Base-by-base conservation (phyloP, 768 basidiomycete species). In the Udeniomyces megalosporus region DNA sequence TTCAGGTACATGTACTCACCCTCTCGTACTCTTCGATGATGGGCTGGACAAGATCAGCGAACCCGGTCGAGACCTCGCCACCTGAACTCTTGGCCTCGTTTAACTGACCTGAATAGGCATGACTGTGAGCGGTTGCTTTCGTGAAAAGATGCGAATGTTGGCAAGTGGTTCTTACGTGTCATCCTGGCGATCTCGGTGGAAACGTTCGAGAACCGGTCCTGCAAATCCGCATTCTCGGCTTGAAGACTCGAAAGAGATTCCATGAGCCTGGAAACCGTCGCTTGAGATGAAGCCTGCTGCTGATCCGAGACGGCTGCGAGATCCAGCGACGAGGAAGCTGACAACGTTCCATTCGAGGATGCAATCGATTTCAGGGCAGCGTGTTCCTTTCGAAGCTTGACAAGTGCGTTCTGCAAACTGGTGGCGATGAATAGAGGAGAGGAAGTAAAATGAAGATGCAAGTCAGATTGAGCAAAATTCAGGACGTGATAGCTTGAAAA, bases 21-120 rank as follows among this genome's bases (percentile, higher is more conserved):
- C 93, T 90, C 78, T 99, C 93, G 74, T 99, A 99, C 75, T 96
- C 91, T 74, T 95, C 88, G 56, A 99, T 95, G 68, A 99, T 91
- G 2, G 93, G 93, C 17, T 90, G 92, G 24, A 97, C 92, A 26
- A 74, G 73, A 44, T 72, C 68, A 17, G 73, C 72, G 62, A 76
- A 77, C 34, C 42, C 57, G n/a, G 15, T 54, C 11, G 62, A 58
- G 28, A 46, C 49, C 26, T 47, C 60, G 31, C 51, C 44, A 14
- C 61, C 61, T 1, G 54, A 35, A 32, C 48, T 38, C 38, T 47
- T 65, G 1, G 58, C 58, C 35, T 60, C 58, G 34, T 65, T 52
- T 15, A 65, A 35, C 57, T 65, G 10, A 52, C 38, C 45, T 59
- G 1, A 42, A 42, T 17, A 42, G 17, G 17, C 10, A 42, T 17